Evolutionary conservation across 2,329 filamentous ascomycete genomes (phyloP), one percentile per base, ranked within the genome.

Genomic region (Fusarium equiseti): DNA sequence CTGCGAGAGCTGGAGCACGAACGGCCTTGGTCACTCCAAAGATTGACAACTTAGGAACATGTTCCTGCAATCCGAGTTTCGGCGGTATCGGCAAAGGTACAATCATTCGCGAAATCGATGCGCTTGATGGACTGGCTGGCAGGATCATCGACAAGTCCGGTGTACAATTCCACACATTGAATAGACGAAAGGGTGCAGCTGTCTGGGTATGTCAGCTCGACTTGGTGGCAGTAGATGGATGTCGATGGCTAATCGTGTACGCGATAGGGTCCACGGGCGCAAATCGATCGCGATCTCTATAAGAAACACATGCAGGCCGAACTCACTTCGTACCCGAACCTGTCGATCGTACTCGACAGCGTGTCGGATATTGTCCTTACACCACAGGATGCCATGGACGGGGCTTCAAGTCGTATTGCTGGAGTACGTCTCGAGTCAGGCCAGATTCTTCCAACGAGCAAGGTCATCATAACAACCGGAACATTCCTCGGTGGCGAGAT

Each of bases 31-130:
- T 99, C 51, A 99, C 96, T 2, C 96, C 95, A 4, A 94, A 92
- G 65, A 81, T 93, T 62, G 91, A 95, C 63, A 97, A 98, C 75
- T 90, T 98, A 22, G 95, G 95, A 59, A 93, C 96, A 31, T 98
- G 95, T 83, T 98, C 95, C 38, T 98, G 95, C 83, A 98, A 98
- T 79, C 95, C 95, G 3, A 97, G 94, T 70, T 97, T 99, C 77
- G 96, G 96, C 42, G 96, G 96, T n/a, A 98, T 99, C 74, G 96
- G 96, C 46, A 99, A 99, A 79, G 96, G 96, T 18, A 98, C 93
- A 12, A 98, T 99, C 84, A 85, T 99, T 53, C 91, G 95, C 44
- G 96, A 99, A 81, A 91, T 99, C 32, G 96, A 99, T 83, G 96
- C 96, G 0, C 85, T 99, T 64, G 96, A 98, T 77, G 96, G 96